Percentiles rank a stretch among this genome's conserved stretches.
phyloP scores from a whole-genome alignment of 2,329 filamentous ascomycete species.

The Clarireedia monteithiana region DNA sequence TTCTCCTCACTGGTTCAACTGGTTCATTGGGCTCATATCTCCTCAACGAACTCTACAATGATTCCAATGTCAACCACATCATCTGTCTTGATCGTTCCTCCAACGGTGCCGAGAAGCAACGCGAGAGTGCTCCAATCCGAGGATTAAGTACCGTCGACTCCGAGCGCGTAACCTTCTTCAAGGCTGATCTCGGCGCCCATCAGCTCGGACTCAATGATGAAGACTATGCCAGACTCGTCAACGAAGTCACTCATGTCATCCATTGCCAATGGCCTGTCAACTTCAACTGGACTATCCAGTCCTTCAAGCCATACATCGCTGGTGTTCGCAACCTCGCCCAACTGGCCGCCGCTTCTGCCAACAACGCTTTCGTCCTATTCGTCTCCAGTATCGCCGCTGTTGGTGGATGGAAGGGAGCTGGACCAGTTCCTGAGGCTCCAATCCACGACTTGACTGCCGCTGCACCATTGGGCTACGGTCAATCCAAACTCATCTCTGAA shows the following conservation, averaged over 20 bases:
- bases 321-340: constrained; percentile 32
- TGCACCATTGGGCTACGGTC: constrained; percentile 28
- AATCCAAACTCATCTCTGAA: constrained; percentile 19
- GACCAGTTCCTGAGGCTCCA: constrained; percentile 31
- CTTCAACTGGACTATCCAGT: constrained; percentile 27
- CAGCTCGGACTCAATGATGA: constrained; percentile 38
- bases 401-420: constrained; percentile 14
- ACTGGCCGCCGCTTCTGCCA: constrained; percentile 5
- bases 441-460: constrained; percentile 31
- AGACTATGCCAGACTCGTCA: constrained; percentile 7
- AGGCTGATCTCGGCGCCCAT: constrained; percentile 39
- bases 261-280: constrained; percentile 37
- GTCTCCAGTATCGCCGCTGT: constrained; percentile 20
- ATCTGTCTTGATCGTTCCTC: constrained; percentile 38
- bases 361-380: constrained; percentile 17
- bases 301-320: constrained; percentile 31
- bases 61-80: constrained; percentile 33
- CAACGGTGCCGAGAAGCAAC: constrained; percentile 30
- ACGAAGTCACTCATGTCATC: constrained; percentile 34
- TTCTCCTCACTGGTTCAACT: constrained; percentile 40
- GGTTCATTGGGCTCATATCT: constrained; percentile 42
- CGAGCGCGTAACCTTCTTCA: constrained; percentile 38
- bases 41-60: constrained; percentile 31
- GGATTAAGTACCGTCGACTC: constrained; percentile 30
- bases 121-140: constrained; percentile 30